phyloP scores from a whole-genome alignment of 2,329 filamentous ascomycete species.

The Raffaelea arxii region DNA sequence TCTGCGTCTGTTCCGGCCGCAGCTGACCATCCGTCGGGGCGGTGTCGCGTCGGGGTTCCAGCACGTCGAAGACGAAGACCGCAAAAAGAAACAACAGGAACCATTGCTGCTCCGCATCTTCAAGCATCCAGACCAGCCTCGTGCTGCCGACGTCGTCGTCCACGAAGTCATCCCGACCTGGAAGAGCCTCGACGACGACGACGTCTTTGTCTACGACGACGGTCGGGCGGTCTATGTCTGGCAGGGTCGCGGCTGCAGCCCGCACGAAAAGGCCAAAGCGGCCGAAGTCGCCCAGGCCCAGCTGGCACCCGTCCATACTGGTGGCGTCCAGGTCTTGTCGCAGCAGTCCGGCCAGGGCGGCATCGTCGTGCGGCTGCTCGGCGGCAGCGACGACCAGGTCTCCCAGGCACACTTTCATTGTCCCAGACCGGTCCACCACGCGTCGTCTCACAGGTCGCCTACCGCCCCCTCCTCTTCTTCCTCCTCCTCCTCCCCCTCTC shows the following conservation, averaged over 20 bases:
- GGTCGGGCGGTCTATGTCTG: conserved; percentile 59
- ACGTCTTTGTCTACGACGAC: conserved; percentile 56
- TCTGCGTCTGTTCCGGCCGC: conserved; percentile 44
- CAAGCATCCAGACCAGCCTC: conserved; percentile 41
- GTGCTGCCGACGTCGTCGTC: conserved; percentile 43
- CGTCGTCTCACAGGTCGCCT: conserved; percentile 28
- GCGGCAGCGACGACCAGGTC: conserved; percentile 11
- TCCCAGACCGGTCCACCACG: too few relatives aligned
- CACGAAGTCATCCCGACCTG: conserved; percentile 54
- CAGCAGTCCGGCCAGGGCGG: conserved; percentile 48
- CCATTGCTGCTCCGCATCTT: conserved; percentile 51
- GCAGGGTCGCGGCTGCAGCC: conserved; percentile 55
- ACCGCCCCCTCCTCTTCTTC: conserved; percentile 11
- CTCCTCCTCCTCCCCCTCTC: conserved; percentile 5
- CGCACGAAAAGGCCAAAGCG: conserved; percentile 60
- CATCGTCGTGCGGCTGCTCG: conserved; percentile 29
- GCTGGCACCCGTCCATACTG: conserved; percentile 52
- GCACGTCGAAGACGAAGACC: conserved; percentile 43
- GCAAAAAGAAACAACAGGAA: not conserved
- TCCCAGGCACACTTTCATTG: conserved; percentile 29
- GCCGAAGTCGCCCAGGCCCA: conserved; percentile 55
- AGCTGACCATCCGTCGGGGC: conserved; percentile 48
- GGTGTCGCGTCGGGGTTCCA: conserved; percentile 54
- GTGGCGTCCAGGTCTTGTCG: conserved; percentile 55
- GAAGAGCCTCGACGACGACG: conserved; percentile 52